Base-by-base conservation (phyloP, 331 rosid species). In the Erythrophleum ivorense region DNA sequence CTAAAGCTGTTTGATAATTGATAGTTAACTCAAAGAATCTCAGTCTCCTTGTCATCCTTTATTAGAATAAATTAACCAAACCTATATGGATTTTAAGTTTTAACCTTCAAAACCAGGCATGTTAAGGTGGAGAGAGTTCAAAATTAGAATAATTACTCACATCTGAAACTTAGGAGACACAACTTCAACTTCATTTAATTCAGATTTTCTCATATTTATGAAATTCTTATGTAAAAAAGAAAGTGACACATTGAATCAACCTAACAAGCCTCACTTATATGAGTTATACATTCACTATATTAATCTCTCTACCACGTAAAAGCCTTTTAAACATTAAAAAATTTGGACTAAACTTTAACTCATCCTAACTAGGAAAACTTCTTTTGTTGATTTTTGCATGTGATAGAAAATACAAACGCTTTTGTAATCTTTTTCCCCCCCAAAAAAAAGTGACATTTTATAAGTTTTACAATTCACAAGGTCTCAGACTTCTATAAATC, bases 401-500 rank as follows among this genome's bases (percentile, higher is more conserved):
- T 78, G 85, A 84, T 57, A 81, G 4, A 31, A 46, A 73, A 77
- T 65, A 24, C 58, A 74, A 77, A 2, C 21, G 34, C 52, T 16
- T 31, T 58, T 66, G 54, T 57, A 64, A 45, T 77, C 63, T 84
- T 72, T 24, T 52, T 69, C 63, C n/a, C 21, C 18, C 48, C 1
- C 21, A 69, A 29, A 5, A 3, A 36, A 63, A 63, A 14, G 48
- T 43, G 9, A 18, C 5, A 64, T 29, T 65, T 34, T 65, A 65
- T 29, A 38, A 65, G 49, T 18, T 16, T 15, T 7, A 38, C 29
- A 21, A 53, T 21, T 58, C 41, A 79, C 33, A 79, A 4, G n/a
- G 53, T 10, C 84, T 45, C 65, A 63, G 16, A 54, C 85, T 84
- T 68, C 87, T 91, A 91, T 92, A 91, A 85, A 91, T 83, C 75